Evolutionary conservation across 1,139 yeast species (phyloP), one percentile per base, ranked within the genome.

Genomic region (Magnusiomyces tetraspermus): DNA sequence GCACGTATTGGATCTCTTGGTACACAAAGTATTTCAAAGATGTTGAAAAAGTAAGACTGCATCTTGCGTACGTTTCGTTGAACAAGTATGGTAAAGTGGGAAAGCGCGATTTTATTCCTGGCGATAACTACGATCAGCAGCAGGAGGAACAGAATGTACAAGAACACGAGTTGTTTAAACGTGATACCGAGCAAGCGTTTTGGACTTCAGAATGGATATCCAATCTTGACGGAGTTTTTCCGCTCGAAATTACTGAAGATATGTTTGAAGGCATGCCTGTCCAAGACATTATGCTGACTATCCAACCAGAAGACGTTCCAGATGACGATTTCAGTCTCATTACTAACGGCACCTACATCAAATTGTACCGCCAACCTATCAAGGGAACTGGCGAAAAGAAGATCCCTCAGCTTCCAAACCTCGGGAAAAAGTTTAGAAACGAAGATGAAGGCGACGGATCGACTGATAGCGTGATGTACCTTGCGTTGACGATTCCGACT

Each of bases 1-100:
- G 75, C 55, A 77, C 85, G 0, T 85, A 85, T 63, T 88, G 89
- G 64, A 68, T 85, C 51, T 81, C 92, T 10, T 88, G 96, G 96
- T 88, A 73, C 68, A 76, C 90, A 1, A 74, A 76, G 51, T 75
- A 65, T 61, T 86, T 81, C 63, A 76, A 76, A 56, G 70, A 67
- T 33, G 71, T 72, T 22, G 76, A 71, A 1, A 77, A 79, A 38
- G 90, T 86, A 15, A 78, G 79, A 60, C 61, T 87, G 33, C 94
- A 85, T 64, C 73, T 83, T 58, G 80, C 85, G 1, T 79, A 78
- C 59, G 77, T 85, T 46, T 79, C 77, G 61, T 87, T 83, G 60
- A 68, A 74, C 33, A 80, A 80, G 64, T 89, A 89, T 40, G 56
- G 57, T 15, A 44, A 53, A 28, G 51, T 55, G 13, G 51, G 50